Evolutionary conservation across 1,284 basidiomycete genomes (phyloP).

Genomic region (Hemileia vastatrix): DNA sequence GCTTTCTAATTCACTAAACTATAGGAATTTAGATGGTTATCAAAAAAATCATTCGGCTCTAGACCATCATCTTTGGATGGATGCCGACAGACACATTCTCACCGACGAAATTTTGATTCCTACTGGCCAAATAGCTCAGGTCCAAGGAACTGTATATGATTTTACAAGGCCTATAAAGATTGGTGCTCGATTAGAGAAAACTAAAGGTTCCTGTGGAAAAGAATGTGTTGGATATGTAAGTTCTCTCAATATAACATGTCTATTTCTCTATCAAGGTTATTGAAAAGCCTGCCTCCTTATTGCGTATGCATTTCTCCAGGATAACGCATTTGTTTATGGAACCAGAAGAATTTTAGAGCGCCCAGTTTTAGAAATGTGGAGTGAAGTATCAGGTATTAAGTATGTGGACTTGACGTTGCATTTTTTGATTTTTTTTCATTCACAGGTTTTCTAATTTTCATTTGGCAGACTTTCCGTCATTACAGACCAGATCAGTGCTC

Average conservation of each 20-base stretch:
- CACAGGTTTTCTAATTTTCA: background rate
- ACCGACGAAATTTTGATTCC: slow-evolving; percentile 51
- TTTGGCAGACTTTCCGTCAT: slow-evolving; percentile 49
- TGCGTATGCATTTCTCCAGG: slow-evolving; percentile 3
- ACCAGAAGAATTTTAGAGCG: background rate
- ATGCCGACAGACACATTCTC: slow-evolving; percentile 47
- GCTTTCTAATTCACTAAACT: background rate
- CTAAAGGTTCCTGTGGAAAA: slow-evolving; percentile 25
- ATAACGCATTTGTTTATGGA: slow-evolving; percentile 17
- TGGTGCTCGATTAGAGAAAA: slow-evolving; percentile 46
- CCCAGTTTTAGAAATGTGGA: slow-evolving; percentile 38
- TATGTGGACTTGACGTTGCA: slow-evolving; percentile 27
- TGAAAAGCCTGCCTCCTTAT: background rate
- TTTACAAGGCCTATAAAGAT: slow-evolving; percentile 49
- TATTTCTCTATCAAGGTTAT: background rate
- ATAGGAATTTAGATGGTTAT: slow-evolving; percentile 52
- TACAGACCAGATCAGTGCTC: slow-evolving; percentile 51
- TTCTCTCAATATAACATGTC: background rate
- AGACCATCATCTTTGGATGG: slow-evolving; percentile 43
- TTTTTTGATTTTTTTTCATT: background rate
- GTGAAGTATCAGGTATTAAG: slow-evolving; percentile 51
- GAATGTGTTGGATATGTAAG: slow-evolving; percentile 37
- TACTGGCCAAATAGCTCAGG: slow-evolving; percentile 47
- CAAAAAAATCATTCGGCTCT: slow-evolving; percentile 49
- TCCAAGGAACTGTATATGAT: slow-evolving; percentile 48